A percentile compares a stretch with the other conserved stretches of the same genome.
Conservation (phyloP, 805 yeast species). For the Wickerhamomyces sydowiorum region DNA sequence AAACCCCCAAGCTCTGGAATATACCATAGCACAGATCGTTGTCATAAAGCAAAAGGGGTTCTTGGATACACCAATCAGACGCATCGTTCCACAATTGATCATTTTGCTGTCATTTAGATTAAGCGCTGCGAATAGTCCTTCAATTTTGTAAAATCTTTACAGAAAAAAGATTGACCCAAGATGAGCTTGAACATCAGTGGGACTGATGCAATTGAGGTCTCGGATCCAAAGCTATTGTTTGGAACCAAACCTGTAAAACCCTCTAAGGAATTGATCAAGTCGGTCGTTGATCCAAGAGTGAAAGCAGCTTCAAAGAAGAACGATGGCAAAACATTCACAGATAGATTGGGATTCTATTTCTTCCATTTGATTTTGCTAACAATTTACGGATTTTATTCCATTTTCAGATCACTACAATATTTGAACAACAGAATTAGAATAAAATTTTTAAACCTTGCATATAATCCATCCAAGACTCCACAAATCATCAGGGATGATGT, state of each 20-base stretch:
- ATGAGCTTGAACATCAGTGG: not conserved
- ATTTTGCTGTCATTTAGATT: too few species aligned
- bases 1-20: too few species aligned
- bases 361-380: constrained; percentile 32
- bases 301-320: not conserved
- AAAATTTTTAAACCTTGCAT: constrained; percentile 54
- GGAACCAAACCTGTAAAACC: not conserved
- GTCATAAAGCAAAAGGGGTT: too few species aligned
- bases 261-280: not conserved
- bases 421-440: constrained; percentile 47
- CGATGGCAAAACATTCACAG: not conserved
- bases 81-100: too few species aligned
- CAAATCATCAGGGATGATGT: constrained; percentile 84
- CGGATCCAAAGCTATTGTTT: not conserved
- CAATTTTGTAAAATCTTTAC: too few species aligned
- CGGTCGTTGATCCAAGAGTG: not conserved
- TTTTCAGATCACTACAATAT: constrained; percentile 47
- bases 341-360: constrained; percentile 12
- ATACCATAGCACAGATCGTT: too few species aligned
- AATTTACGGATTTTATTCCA: constrained; percentile 51
- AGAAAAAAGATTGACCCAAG: not conserved
- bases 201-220: not conserved
- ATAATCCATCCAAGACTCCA: constrained; percentile 72
- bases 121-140: too few species aligned
- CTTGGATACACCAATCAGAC: too few species aligned